Conservation (phyloP, 2,329 filamentous ascomycete species). For the Berkeleyomyces basicola region DNA sequence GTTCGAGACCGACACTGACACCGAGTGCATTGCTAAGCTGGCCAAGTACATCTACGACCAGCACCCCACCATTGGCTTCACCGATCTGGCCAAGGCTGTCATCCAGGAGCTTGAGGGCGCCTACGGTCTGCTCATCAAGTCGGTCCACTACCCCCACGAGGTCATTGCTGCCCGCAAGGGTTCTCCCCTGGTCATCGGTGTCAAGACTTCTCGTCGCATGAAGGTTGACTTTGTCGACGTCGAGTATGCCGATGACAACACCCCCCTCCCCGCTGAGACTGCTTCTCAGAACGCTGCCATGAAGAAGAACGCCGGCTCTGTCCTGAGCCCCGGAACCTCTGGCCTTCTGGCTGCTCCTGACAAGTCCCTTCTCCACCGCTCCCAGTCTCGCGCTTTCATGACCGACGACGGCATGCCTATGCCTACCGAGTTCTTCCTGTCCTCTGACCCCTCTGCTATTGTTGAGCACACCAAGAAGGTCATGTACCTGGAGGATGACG, state of each 20-base stretch:
- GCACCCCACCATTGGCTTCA: constrained; percentile 89
- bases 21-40: constrained; percentile 97
- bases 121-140: constrained; percentile 95
- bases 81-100: constrained; percentile 88
- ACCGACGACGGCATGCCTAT: constrained; percentile 96
- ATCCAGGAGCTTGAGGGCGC: constrained; percentile 97
- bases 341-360: constrained; percentile 70
- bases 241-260: constrained; percentile 79
- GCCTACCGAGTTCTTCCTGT: constrained; percentile 98
- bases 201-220: constrained; percentile 96
- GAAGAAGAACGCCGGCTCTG: constrained; percentile 64
- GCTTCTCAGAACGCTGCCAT: constrained; percentile 92
- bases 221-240: constrained; percentile 99
- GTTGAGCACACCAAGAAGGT: constrained; percentile 99
- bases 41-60: constrained; percentile 96
- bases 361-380: constrained; percentile 96
- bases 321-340: constrained; percentile 45
- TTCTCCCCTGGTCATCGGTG: constrained; percentile 87
- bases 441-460: constrained; percentile 93
- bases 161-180: constrained; percentile 96
- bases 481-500: constrained; percentile 97
- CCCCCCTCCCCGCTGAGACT: constrained; percentile 73
- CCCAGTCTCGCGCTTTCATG: constrained; percentile 96
- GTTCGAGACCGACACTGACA: constrained; percentile 98
- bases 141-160: constrained; percentile 95